A percentile compares a stretch with the other conserved stretches of the same genome.
Conservation (phyloP, 2,329 filamentous ascomycete genomes). For the Coniochaeta sp. region DNA sequence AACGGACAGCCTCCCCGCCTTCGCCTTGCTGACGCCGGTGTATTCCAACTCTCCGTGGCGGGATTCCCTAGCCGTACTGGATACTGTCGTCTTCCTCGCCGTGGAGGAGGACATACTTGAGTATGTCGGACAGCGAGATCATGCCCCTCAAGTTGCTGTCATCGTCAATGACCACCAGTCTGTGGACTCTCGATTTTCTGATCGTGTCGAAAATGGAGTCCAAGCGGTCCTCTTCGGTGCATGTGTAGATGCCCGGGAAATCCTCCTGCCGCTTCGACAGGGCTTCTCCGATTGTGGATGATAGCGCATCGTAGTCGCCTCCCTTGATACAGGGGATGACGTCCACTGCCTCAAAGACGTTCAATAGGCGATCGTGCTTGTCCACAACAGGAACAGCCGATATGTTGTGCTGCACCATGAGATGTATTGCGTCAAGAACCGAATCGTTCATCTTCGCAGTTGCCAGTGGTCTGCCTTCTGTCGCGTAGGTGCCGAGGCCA, state of each 20-base stretch:
- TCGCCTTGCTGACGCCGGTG: no score
- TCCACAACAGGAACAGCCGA: slow-evolving; percentile 93
- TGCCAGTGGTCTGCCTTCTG: slow-evolving; percentile 59
- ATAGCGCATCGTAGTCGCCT: slow-evolving; percentile 84
- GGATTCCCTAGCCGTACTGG: slow-evolving; percentile 6
- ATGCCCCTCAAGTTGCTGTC: slow-evolving; percentile 79
- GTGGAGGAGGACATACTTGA: slow-evolving; percentile 85
- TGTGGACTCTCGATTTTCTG: slow-evolving; percentile 87
- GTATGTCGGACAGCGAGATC: slow-evolving; percentile 89
- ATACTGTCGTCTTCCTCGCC: slow-evolving; percentile 55
- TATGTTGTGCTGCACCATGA: slow-evolving; percentile 88
- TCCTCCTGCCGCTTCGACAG: slow-evolving; percentile 81
- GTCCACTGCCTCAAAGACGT: slow-evolving; percentile 96
- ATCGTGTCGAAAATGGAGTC: slow-evolving; percentile 97
- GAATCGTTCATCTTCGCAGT: slow-evolving; percentile 84
- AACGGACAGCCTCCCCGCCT: no score
- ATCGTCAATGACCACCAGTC: slow-evolving; percentile 89
- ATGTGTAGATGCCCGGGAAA: slow-evolving; percentile 95
- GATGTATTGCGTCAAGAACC: slow-evolving; percentile 89
- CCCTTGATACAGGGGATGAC: slow-evolving; percentile 95
- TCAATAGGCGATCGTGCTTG: slow-evolving; percentile 68
- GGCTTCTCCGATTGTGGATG: slow-evolving; percentile 80
- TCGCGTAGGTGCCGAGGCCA: slow-evolving; percentile 74
- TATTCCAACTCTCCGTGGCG: background rate
- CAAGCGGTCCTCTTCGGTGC: slow-evolving; percentile 81